Percentiles rank a stretch among this genome's conserved stretches.
phyloP scores from a whole-genome alignment of 257 asterid genomes.

The Anisodus acutangulus region DNA sequence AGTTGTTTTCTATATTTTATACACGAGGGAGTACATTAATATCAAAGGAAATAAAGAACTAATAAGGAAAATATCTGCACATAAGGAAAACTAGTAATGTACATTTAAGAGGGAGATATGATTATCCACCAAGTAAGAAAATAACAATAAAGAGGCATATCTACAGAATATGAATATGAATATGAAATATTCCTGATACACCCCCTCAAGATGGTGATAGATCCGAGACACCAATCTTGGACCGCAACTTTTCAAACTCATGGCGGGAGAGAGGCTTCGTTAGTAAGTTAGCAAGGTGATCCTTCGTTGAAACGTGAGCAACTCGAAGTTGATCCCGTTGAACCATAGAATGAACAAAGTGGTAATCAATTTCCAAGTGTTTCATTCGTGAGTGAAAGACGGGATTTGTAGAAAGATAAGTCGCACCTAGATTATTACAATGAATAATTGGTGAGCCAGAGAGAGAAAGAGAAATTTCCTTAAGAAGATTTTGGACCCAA shows the following conservation, averaged over 20 bases:
- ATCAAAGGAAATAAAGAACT: too few relatives aligned
- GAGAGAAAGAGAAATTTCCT: not conserved
- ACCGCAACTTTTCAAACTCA: not conserved
- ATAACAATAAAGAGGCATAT: not conserved
- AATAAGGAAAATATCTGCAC: not conserved
- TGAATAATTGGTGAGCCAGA: not conserved
- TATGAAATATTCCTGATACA: not conserved
- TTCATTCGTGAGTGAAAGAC: not conserved
- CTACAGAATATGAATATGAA: not conserved
- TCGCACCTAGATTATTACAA: not conserved
- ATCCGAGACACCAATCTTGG: not conserved
- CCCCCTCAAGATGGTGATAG: not conserved
- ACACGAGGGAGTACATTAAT: too few relatives aligned
- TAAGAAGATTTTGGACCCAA: not conserved
- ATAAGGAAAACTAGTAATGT: not conserved
- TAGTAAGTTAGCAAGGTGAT: slow-evolving; percentile 21
- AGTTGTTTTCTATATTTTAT: too few relatives aligned
- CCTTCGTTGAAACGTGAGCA: not conserved
- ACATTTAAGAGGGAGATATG: not conserved
- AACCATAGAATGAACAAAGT: not conserved
- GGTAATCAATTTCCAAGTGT: not conserved
- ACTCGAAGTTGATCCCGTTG: not conserved
- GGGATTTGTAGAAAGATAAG: not conserved
- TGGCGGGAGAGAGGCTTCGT: not conserved
- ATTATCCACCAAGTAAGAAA: not conserved